Conservation (phyloP, 495 filamentous ascomycete genomes). For the Paragyromitra xinjiangensis region DNA sequence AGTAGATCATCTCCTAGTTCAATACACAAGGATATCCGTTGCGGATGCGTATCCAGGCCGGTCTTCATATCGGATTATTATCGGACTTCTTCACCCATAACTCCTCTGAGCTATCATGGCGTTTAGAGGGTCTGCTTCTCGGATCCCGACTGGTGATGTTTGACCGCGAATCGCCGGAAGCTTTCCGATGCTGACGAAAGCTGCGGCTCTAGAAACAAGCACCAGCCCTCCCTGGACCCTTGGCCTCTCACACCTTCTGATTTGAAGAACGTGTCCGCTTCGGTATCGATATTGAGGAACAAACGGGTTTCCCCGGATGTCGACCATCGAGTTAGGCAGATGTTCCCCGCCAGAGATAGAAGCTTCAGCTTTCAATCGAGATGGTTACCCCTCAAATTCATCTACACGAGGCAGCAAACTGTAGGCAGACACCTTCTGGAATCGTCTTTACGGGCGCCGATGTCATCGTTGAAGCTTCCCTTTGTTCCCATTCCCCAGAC, state of each 20-base stretch:
- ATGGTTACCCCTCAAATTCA: constrained; percentile 34
- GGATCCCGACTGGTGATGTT: constrained; percentile 35
- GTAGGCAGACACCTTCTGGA: constrained; percentile 23
- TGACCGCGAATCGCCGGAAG: constrained; percentile 22
- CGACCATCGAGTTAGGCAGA: constrained; percentile 28
- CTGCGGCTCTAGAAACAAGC: constrained; percentile 42
- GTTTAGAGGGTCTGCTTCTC: constrained; percentile 2
- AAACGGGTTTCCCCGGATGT: constrained; percentile 8
- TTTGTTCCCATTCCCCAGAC: constrained; percentile 38
- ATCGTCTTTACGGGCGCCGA: constrained; percentile 22
- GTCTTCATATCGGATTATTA: constrained; percentile 12
- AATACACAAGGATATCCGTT: background rate
- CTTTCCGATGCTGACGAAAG: constrained; percentile 24
- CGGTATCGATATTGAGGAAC: constrained; percentile 29
- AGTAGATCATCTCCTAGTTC: background rate
- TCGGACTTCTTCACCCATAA: constrained; percentile 3
- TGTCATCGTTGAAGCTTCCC: constrained; percentile 22
- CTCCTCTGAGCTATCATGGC: constrained; percentile 18
- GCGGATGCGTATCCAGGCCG: background rate
- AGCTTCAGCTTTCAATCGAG: constrained; percentile 37
- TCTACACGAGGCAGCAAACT: constrained; percentile 6
- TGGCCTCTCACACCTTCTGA: constrained; percentile 32
- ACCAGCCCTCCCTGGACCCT: constrained; percentile 20
- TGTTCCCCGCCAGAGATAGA: constrained; percentile 6
- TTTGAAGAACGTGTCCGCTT: constrained; percentile 45